These are phyloP conservation scores for Dryadomyces sulphureus DNA, from an alignment of 2,329 filamentous ascomycete genomes.

Conservation along the genomic window DNA sequence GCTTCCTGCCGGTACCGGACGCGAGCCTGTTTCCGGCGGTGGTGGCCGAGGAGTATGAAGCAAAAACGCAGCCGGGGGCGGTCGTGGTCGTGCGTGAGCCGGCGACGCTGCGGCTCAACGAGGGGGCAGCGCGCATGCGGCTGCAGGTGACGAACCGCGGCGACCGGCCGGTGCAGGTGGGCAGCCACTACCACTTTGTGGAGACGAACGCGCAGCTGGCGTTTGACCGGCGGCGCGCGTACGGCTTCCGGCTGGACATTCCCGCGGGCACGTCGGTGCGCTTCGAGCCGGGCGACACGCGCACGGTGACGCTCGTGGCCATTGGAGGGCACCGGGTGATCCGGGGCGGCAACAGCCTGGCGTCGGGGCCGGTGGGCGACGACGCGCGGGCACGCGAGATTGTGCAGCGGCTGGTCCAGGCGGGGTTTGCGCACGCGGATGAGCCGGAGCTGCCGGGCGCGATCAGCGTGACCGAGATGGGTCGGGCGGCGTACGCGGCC, in stretches of 20 bases:
- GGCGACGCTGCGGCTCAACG: conserved; percentile 47
- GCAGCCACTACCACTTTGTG: conserved; percentile 92
- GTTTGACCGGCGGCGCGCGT: conserved; percentile 72
- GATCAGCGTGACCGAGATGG: conserved; percentile 54
- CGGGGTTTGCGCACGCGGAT: conserved; percentile 64
- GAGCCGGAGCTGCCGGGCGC: conserved; percentile 42
- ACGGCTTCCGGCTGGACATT: conserved; percentile 80
- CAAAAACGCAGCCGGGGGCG: conserved; percentile 61
- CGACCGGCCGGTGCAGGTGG: conserved; percentile 81
- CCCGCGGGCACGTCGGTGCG: conserved; percentile 81
- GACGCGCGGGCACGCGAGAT: conserved; percentile 48
- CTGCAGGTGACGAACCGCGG: conserved; percentile 73
- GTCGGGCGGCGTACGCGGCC: conserved; percentile 60
- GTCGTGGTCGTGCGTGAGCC: conserved; percentile 36
- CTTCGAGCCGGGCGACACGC: conserved; percentile 86
- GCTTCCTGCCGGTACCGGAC: conserved; percentile 70
- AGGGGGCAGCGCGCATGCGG: conserved; percentile 55
- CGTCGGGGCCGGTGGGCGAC: conserved; percentile 58
- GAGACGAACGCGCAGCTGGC: conserved; percentile 84
- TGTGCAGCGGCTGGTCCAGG: conserved; percentile 47
- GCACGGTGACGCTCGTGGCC: conserved; percentile 79
- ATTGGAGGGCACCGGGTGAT: conserved; percentile 73
- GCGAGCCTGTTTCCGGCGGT: conserved; percentile 52
- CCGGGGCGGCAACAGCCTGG: conserved; percentile 68
- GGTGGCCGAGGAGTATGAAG: conserved; percentile 49